Base-by-base conservation (phyloP, 2,329 filamentous ascomycete genomes). In the Calonectria pseudoreteaudii region DNA sequence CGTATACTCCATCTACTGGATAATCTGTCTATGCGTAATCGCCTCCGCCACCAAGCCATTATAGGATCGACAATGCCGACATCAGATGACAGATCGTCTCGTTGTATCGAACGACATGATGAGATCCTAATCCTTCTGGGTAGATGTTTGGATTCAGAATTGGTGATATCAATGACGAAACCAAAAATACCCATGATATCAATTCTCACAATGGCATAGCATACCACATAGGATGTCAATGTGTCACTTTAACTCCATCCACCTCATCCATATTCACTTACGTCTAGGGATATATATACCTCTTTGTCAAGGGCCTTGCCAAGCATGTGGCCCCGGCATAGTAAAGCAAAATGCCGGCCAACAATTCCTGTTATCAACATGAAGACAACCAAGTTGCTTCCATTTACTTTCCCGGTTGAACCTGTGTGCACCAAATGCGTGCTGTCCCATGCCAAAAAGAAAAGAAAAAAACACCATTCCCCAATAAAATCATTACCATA, bases 381-480 rank as follows among this genome's bases (percentile, higher is more conserved):
- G 34, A 62, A 62, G 36, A 62, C 56, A 28, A 56, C n/a, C 34
- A 41, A 41, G 34, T 62, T 62, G 23, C 23, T 62, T 62, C 56
- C 34, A 41, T 62, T 41, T 62, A 20, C 38, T 41, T 41, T 60
- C 38, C 56, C 36, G 36, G 31, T 28, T 38, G n/a, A 38, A 38
- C 41, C 56, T 28, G 23, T 62, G 14, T 36, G n/a, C 56, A 60
- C 34, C 34, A 28, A 62, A 11, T 16, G 38, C 30, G 56, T 62
- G 34, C 36, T 62, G 56, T 26, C 56, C 30, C 4, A 14, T 62
- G 14, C 36, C 56, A 41, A 41, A 56, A 38, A 62, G 26, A 41
- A 41, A 53, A 52, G 2, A 53, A 31, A 53, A 31, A 53, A 77
- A 78, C 78, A 67, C 74, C 71, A 62, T 38, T 34, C 66, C 66